These are phyloP conservation scores for Petunia secreta DNA, from an alignment of 257 asterid genomes.

Conservation along the genomic window DNA sequence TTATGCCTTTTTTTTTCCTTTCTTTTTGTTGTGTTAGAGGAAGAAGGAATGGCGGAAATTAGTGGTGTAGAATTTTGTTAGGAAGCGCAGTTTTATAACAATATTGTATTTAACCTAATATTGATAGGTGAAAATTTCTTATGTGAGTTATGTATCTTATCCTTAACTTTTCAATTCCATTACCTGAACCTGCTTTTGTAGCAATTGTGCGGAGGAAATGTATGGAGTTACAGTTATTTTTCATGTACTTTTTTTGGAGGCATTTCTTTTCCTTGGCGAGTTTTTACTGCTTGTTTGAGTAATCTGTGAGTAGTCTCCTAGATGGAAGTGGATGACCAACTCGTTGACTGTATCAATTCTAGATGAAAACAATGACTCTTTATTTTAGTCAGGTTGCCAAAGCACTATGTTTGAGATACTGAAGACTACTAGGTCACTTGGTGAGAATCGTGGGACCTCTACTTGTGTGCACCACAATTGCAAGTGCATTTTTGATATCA, in stretches of 20 bases:
- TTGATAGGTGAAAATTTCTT: neutral
- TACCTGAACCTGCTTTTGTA: neutral
- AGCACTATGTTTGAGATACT: too few species aligned
- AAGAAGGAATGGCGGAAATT: neutral
- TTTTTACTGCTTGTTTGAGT: neutral
- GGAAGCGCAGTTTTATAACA: neutral
- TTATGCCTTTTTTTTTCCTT: neutral
- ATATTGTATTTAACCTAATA: neutral
- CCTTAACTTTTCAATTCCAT: neutral
- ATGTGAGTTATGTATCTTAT: neutral
- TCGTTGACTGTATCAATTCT: too few species aligned
- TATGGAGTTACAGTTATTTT: neutral
- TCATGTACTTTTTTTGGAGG: neutral
- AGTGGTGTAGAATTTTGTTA: neutral
- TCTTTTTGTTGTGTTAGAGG: neutral
- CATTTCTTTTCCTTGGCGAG: neutral
- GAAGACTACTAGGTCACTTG: too few species aligned
- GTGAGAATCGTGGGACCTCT: too few species aligned
- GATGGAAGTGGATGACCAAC: too few species aligned
- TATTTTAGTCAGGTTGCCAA: too few species aligned
- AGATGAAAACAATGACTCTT: too few species aligned
- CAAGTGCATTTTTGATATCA: too few species aligned
- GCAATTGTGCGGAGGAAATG: neutral
- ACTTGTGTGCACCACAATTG: too few species aligned
- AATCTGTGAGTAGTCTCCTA: too few species aligned